phyloP scores from a whole-genome alignment of 2,329 filamentous ascomycete genomes.

The Geosmithia morbida region DNA sequence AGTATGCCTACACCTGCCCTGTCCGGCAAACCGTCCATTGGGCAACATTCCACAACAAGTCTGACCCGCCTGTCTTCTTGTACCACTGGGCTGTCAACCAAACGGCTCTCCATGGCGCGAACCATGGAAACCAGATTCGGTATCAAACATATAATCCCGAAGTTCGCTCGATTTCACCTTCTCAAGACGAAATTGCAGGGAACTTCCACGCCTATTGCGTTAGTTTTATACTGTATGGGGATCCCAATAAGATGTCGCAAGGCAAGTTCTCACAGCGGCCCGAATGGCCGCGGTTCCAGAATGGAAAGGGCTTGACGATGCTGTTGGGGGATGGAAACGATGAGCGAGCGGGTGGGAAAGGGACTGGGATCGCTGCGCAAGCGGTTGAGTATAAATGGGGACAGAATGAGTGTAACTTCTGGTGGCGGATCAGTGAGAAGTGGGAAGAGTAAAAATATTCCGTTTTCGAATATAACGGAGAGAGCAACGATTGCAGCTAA shows the following conservation, averaged over 20 bases:
- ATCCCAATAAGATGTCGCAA: constrained; percentile 12
- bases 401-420: constrained; percentile 28
- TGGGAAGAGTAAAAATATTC: constrained; percentile 12
- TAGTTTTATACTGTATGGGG: constrained; percentile 19
- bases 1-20: constrained; percentile 29
- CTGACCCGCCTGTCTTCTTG: constrained; percentile 14
- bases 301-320: constrained; percentile 19
- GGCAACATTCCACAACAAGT: constrained; percentile 11
- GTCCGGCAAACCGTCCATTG: constrained; percentile 26
- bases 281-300: constrained; percentile 10
- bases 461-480: too few species aligned
- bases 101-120: constrained; percentile 22
- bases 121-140: constrained; percentile 15
- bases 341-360: constrained; percentile 26
- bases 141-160: constrained; percentile 24
- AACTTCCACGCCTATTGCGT: constrained; percentile 19
- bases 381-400: constrained; percentile 24
- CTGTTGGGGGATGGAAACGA: constrained; percentile 31
- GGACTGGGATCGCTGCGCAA: constrained; percentile 20
- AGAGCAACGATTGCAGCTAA: too few species aligned
- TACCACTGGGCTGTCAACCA: constrained; percentile 17
- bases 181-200: constrained; percentile 17
- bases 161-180: constrained; percentile 17
- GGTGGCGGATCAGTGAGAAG: constrained; percentile 19
- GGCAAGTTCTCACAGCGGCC: constrained; percentile 9